phyloP scores from a whole-genome alignment of 345 rosid genomes.

The Arabidopsis thaliana region DNA sequence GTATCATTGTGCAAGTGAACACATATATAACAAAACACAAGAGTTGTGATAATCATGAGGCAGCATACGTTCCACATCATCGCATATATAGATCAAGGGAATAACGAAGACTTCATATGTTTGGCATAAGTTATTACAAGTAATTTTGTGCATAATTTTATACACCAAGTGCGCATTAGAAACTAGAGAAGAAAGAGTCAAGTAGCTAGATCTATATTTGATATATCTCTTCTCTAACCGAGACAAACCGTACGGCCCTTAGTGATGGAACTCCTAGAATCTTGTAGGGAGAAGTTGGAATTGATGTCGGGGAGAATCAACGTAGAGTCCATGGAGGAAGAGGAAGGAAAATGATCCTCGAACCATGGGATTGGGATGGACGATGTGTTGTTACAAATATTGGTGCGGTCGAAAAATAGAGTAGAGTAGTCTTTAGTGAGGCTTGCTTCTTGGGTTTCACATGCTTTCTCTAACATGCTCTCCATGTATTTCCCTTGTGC shows the following conservation, averaged over 20 bases:
- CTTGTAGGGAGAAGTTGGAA: conserved; percentile 41
- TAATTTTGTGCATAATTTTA: conserved; percentile 25
- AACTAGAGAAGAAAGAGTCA: conserved; percentile 29
- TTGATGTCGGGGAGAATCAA: conserved; percentile 36
- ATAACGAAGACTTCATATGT: conserved; percentile 3
- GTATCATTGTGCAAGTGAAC: background rate
- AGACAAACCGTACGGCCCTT: conserved; percentile 41
- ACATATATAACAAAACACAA: background rate
- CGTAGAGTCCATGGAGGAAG: conserved; percentile 37
- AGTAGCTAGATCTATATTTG: conserved; percentile 23
- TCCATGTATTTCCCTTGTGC: conserved; percentile 99
- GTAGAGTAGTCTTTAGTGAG: conserved; percentile 41
- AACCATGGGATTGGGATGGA: conserved; percentile 39
- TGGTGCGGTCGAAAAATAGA: conserved; percentile 33
- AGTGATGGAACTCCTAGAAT: conserved; percentile 32
- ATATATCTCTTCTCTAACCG: conserved; percentile 32
- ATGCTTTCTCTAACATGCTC: conserved; percentile 87
- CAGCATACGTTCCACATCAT: conserved; percentile 10
- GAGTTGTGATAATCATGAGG: background rate
- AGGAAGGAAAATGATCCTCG: conserved; percentile 41
- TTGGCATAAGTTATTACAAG: conserved; percentile 39
- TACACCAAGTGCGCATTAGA: conserved; percentile 30
- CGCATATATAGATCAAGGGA: conserved; percentile 3
- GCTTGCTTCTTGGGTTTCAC: conserved; percentile 75
- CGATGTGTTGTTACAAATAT: conserved; percentile 38